Base-by-base conservation (phyloP, 2,329 filamentous ascomycete species). In the Coniochaeta pulveracea region DNA sequence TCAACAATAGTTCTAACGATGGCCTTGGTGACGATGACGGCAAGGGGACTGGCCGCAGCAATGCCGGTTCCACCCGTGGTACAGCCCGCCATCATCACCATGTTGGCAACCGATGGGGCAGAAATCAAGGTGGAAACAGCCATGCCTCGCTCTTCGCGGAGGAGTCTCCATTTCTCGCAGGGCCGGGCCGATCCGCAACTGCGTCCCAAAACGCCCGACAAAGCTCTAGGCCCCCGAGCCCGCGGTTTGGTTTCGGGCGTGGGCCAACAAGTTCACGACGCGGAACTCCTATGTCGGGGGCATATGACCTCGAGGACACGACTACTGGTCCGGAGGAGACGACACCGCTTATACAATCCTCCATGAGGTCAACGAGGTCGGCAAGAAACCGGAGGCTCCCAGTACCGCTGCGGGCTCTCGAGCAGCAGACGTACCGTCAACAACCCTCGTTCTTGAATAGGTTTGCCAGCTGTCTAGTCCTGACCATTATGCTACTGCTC, bases 251-350 rank as follows among this genome's bases (percentile, higher is more conserved):
- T 11, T 33, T 60, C 50, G 61, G 66, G 18, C 43, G 44, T 8
- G 34, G 37, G 11, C 39, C 41, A 4, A 26, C 36, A 4, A 38
- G 38, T 14, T 50, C 56, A 17, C 73, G 72, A 46, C 58, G 74
- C 29, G 70, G 74, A 16, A 59, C 64, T 43, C 74, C 81, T 41
- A 63, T 76, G 40, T 73, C 77, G 12, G 66, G 67, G 2, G 63
- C 59, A 34, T 93, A 86, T 46, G 85, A 93, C 46, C 71, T 89
- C 44, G 86, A 94, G 52, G 85, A 88, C 40, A 72, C 47, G 37
- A 72, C 74, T 27, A 80, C 76, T 8, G 85, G 82, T 24, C 85
- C 93, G 48, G 85, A 93, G 50, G 91, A 95, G 59, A 76, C 81
- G 28, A 91, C 86, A 3, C 91, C 89, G 7, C 66, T 96, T 27